Percentiles rank a stretch among this genome's conserved stretches.
Evolutionary conservation across 2,329 filamentous ascomycete genomes (phyloP).

Genomic region (Fusarium guadeloupense): DNA sequence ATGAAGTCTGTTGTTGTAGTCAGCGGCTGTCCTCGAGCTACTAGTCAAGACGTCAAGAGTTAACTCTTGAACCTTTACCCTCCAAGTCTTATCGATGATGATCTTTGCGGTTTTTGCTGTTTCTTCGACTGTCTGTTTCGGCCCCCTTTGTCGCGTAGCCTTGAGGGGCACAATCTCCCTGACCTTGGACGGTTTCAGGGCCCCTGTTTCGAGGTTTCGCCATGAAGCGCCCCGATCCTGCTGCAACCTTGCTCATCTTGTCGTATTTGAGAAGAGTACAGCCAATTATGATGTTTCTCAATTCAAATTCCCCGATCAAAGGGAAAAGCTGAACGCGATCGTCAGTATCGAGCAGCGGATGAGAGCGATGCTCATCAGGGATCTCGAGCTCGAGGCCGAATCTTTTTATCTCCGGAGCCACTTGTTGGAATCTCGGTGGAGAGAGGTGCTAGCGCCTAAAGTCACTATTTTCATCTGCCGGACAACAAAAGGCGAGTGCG

Average conservation of each 20-base stretch:
- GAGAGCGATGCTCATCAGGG: not conserved
- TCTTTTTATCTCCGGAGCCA: not conserved
- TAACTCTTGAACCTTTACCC: not conserved
- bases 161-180: not conserved
- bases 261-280: not conserved
- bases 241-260: not conserved
- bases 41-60: not conserved
- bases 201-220: constrained; percentile 34
- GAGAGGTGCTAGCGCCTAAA: not conserved
- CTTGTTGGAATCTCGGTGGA: not conserved
- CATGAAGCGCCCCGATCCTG: not conserved
- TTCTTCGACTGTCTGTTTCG: constrained; percentile 4
- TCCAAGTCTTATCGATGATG: not conserved
- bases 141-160: constrained; percentile 22
- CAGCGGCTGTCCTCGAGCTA: not conserved
- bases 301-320: not conserved
- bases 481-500: not conserved
- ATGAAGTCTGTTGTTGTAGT: too few relatives aligned
- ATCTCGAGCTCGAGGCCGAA: not conserved
- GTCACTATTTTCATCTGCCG: constrained; percentile 9
- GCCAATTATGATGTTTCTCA: not conserved
- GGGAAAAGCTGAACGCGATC: not conserved
- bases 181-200: constrained; percentile 23
- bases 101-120: not conserved
- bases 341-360: not conserved